Evolutionary conservation across 2,329 filamentous ascomycete species (phyloP).

Genomic region (Cyphellophora europaea): DNA sequence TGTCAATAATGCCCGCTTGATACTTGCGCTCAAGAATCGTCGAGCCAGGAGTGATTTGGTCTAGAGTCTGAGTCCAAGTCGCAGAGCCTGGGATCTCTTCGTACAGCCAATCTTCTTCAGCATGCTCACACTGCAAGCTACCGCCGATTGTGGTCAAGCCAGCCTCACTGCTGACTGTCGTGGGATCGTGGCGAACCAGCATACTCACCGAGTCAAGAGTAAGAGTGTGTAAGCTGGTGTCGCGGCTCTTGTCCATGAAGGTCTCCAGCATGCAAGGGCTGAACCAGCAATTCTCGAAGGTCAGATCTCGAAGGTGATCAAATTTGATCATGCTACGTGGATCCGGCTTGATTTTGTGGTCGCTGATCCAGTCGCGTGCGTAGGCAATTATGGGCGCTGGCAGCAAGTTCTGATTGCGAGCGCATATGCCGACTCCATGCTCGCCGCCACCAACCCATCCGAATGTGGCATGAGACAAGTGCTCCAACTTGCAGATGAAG

Average conservation of each 20-base stretch:
- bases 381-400: conserved; percentile 40
- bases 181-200: conserved; percentile 32
- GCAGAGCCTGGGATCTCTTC: conserved; percentile 28
- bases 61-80: conserved; percentile 43
- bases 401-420: conserved; percentile 53
- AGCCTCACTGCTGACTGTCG: conserved; percentile 2
- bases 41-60: conserved; percentile 39
- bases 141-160: conserved; percentile 6
- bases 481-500: conserved; percentile 38
- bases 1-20: conserved; percentile 18
- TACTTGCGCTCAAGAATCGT: conserved; percentile 28
- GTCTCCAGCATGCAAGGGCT: conserved; percentile 48
- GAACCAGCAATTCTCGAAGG: conserved; percentile 61
- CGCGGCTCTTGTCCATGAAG: conserved; percentile 41
- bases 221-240: conserved; percentile 41
- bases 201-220: conserved; percentile 58
- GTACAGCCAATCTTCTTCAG: conserved; percentile 24
- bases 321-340: conserved; percentile 40
- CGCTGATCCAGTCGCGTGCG: conserved; percentile 9
- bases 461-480: conserved; percentile 51
- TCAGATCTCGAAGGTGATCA: conserved; percentile 49
- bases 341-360: conserved; percentile 6
- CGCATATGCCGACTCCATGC: conserved; percentile 50
- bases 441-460: conserved; percentile 63
- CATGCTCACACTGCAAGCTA: conserved; percentile 8